phyloP scores from a whole-genome alignment of 495 filamentous ascomycete species.

The Filosporella fistucella region DNA sequence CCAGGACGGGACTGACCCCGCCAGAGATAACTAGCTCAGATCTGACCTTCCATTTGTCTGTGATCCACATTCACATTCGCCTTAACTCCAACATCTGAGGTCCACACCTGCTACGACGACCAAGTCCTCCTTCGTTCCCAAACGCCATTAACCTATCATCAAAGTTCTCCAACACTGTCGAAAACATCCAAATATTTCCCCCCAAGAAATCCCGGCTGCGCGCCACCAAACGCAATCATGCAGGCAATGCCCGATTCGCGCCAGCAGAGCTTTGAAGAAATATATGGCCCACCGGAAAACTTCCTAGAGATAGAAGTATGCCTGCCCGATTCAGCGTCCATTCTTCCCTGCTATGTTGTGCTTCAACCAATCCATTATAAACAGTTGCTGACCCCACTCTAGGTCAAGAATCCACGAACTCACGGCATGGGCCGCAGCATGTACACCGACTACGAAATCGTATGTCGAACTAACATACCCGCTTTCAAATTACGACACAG shows the following conservation, averaged over 20 bases:
- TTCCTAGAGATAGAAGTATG: conserved; percentile 95
- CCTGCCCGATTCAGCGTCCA: neutral
- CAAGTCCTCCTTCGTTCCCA: too few species aligned
- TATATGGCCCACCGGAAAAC: conserved; percentile 97
- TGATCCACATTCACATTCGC: too few species aligned
- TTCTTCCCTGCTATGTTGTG: neutral
- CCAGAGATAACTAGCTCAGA: too few species aligned
- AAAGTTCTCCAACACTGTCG: too few species aligned
- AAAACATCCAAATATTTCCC: too few species aligned
- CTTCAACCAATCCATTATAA: neutral
- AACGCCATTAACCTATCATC: too few species aligned
- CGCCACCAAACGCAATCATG: conserved; percentile 46
- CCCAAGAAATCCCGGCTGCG: too few species aligned
- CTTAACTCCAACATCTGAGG: too few species aligned
- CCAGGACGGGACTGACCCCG: too few species aligned
- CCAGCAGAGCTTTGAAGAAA: conserved; percentile 95
- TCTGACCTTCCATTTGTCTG: too few species aligned
- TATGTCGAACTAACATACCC: conserved; percentile 96
- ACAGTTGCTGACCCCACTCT: conserved; percentile 4
- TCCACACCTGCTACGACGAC: too few species aligned
- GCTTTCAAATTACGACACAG: conserved; percentile 88
- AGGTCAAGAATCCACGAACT: conserved; percentile 94
- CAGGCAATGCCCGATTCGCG: conserved; percentile 81
- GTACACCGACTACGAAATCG: conserved; percentile 98
- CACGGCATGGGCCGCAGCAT: conserved; percentile 91